Base-by-base conservation (phyloP, 2,329 filamentous ascomycete species). In the Colletotrichum falcatum region DNA sequence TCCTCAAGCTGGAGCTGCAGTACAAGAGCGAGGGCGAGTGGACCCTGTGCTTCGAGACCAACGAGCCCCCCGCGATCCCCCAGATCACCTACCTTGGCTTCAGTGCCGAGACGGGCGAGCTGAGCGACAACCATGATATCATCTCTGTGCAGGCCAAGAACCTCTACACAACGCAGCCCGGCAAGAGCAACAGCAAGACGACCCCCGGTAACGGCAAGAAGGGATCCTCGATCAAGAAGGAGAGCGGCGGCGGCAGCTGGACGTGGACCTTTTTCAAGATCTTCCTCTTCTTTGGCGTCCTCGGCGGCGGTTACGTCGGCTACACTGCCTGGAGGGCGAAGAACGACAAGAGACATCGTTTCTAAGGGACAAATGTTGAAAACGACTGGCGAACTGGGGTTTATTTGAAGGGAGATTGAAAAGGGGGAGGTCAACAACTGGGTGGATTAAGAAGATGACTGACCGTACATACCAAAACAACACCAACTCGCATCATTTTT, bases 101-200 rank as follows among this genome's bases (percentile, higher is more conserved):
- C 83, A 92, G 89, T 76, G 92, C 94, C 66, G 95, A 98, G 85
- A 98, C 96, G 20, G 96, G 96, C 78, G 95, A 99, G 85, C 89
- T 99, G 74, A 94, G 91, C 82, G 96, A 99, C 84, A 97, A 97
- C 86, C 95, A 98, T 86, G 96, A 99, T 83, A 97, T 99, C 81
- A 90, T 98, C 79, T 92, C 90, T 61, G 88, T 99, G 76, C 86
- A 90, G 73, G 91, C 95, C 67, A 92, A 92, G 85, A 99, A 98
- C 81, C 85, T 99, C 72, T 98, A 98, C 84, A 90, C 88, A 67
- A 82, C 83, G 35, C 83, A 84, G 76, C 74, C 76, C 56, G 78
- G 76, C 28, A 78, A 75, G 72, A 78, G 77, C 14, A 62, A 48
- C 37, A 76, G 74, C 62, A 82, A 80, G 74, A 83, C 82, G 35